These are phyloP conservation scores for Mycena citricolor DNA, from an alignment of 1,284 basidiomycete genomes.

Conservation along the genomic window DNA sequence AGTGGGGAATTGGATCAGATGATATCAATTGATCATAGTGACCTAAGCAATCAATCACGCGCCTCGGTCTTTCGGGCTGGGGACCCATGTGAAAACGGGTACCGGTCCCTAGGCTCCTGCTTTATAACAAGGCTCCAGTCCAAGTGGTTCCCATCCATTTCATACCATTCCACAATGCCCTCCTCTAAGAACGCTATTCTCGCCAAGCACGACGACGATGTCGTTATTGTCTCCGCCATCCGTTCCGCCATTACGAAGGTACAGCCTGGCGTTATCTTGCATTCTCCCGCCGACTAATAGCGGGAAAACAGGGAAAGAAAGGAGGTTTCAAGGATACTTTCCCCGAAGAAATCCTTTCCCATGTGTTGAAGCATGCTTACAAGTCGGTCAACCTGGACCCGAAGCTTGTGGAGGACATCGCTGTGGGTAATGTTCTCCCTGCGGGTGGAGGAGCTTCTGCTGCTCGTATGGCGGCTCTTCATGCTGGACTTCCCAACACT, in stretches of 20 bases:
- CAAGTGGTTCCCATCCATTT: not conserved
- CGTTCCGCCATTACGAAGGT: slow-evolving; percentile 92
- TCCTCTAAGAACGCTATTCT: slow-evolving; percentile 40
- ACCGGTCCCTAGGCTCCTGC: too few species aligned
- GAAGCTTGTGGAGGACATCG: slow-evolving; percentile 83
- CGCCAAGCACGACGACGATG: slow-evolving; percentile 64
- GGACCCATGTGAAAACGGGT: too few species aligned
- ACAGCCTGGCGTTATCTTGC: slow-evolving; percentile 5
- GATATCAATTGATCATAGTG: too few species aligned
- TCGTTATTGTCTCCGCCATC: slow-evolving; percentile 88
- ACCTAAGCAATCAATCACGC: too few species aligned
- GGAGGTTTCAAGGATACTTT: slow-evolving; percentile 94
- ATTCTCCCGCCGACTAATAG: slow-evolving; percentile 4
- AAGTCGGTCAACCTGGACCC: slow-evolving; percentile 72
- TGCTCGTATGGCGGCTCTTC: slow-evolving; percentile 93
- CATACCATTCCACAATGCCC: slow-evolving; percentile 1
- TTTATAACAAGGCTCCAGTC: not conserved
- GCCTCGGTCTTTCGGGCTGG: too few species aligned
- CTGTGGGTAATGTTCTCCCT: slow-evolving; percentile 93
- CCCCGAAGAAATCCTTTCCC: slow-evolving; percentile 88
- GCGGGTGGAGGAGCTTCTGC: slow-evolving; percentile 87
- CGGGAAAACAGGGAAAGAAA: slow-evolving; percentile 84
- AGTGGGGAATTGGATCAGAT: too few species aligned
- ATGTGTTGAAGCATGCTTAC: slow-evolving; percentile 76
- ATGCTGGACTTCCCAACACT: slow-evolving; percentile 88